Evolutionary conservation across 805 yeast species (phyloP), one percentile per base, ranked within the genome.

Genomic region (Hanseniaspora hatyaiensis): DNA sequence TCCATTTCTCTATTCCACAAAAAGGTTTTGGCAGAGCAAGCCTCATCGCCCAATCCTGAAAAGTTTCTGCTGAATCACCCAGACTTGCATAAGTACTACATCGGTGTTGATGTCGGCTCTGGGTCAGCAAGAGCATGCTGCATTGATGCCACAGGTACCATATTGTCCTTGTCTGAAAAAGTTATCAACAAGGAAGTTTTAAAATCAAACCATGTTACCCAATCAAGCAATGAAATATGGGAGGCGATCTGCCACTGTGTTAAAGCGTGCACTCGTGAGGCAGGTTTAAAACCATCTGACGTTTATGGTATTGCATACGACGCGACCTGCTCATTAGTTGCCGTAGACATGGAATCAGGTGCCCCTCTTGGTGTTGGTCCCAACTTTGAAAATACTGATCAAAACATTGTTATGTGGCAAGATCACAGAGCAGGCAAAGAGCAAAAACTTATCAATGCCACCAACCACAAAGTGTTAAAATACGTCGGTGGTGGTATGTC

Each of bases 401-500:
- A 88, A 60, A 87, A 92, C 64, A 80, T 92, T 57, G 78, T 92
- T 45, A 66, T 92, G 53, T 92, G 98, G 98, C 89, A 92, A 97
- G 98, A 92, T 67, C 98, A 92, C 64, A 75, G 98, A 53, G 96
- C 97, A 0, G 79, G 72, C 13, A 68, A 70, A 6, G 96, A 89
- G 61, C 87, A 96, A 12, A 68, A 76, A 49, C 74, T 69, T 49
- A 87, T 92, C 62, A 89, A 89, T 64, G 75, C 80, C 34, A 82
- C 95, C 0, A 73, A 74, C 30, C 94, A 86, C 59, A 77, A 75
- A 58, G 77, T 84, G 50, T 71, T 92, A 58, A 82, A 84, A 61
- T 92, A 85, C 61, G 97, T 92, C 16, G 98, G 98, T 51, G 97
- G 97, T 16, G 80, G 79, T 57, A 89, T 92, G 96, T 87, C 96